These are phyloP conservation scores for Fusarium sulawesiense DNA, from an alignment of 2,329 filamentous ascomycete genomes.

Conservation along the genomic window DNA sequence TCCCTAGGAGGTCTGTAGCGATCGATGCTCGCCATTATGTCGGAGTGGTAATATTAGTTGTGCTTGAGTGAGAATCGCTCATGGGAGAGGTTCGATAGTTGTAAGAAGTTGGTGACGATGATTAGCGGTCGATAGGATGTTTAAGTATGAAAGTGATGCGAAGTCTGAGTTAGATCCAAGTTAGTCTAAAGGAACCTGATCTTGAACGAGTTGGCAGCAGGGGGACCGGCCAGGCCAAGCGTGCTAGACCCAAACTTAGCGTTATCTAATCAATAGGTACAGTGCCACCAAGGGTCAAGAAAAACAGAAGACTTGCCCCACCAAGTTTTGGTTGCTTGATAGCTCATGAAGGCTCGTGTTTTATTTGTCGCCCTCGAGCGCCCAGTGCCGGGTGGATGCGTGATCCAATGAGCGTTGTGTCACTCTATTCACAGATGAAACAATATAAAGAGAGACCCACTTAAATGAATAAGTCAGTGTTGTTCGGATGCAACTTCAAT, in stretches of 20 bases:
- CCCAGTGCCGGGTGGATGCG: conserved; percentile 29
- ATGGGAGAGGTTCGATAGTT: conserved; percentile 39
- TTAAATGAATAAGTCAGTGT: background rate
- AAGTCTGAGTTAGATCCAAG: conserved; percentile 16
- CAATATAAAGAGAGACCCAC: conserved; percentile 18
- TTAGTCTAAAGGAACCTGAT: conserved; percentile 39
- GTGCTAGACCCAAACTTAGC: conserved; percentile 18
- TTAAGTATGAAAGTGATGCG: conserved; percentile 24
- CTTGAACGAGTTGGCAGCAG: conserved; percentile 40
- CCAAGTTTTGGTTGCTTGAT: background rate
- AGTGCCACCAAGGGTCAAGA: background rate
- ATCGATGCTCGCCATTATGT: conserved; percentile 67
- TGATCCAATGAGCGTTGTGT: conserved; percentile 28
- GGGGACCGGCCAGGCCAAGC: conserved; percentile 16
- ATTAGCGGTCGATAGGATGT: conserved; percentile 12
- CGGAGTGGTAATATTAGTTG: conserved; percentile 39
- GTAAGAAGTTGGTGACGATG: conserved; percentile 26
- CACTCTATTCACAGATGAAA: conserved; percentile 19
- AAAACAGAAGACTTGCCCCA: background rate
- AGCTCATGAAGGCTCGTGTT: background rate
- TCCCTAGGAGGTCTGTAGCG: conserved; percentile 68
- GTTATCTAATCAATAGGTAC: conserved; percentile 44
- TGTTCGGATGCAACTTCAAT: background rate
- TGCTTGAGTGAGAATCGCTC: conserved; percentile 34
- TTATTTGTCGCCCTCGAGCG: background rate